Conservation (phyloP, 2,329 filamentous ascomycete genomes). For the Epichloe sp. region DNA sequence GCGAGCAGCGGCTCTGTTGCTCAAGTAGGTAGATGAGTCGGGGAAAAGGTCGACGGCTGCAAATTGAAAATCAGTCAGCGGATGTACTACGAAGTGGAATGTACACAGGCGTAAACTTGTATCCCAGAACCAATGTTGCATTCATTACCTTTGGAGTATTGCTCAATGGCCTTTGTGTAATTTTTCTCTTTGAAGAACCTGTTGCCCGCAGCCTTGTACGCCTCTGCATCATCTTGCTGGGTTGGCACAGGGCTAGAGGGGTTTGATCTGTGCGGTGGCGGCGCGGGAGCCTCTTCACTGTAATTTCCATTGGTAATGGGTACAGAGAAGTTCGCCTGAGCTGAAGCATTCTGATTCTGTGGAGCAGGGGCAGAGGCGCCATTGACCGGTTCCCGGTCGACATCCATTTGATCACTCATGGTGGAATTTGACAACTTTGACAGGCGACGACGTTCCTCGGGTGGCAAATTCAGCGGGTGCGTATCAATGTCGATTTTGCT, state of each 20-base stretch:
- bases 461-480: conserved; percentile 81
- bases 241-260: conserved; percentile 43
- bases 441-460: conserved; percentile 71
- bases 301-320: conserved; percentile 37
- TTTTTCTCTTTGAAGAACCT: conserved; percentile 94
- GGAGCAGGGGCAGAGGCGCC: conserved; percentile 40
- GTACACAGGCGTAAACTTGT: background rate
- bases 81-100: background rate
- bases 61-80: background rate
- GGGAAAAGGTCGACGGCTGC: conserved; percentile 80
- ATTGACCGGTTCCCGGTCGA: conserved; percentile 52
- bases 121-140: background rate
- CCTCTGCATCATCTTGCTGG: conserved; percentile 65
- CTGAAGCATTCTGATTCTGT: conserved; percentile 18
- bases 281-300: conserved; percentile 41
- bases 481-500: conserved; percentile 53
- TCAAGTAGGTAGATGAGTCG: conserved; percentile 75
- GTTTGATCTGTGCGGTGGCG: conserved; percentile 59
- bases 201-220: conserved; percentile 86
- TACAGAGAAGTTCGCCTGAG: conserved; percentile 34
- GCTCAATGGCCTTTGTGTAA: conserved; percentile 73
- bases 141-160: conserved; percentile 80
- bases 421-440: conserved; percentile 48
- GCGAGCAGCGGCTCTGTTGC: conserved; percentile 88
- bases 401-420: conserved; percentile 60